Evolutionary conservation across 352 stramenopile genomes (phyloP).

Genomic region (Phytophthora aleatoria): DNA sequence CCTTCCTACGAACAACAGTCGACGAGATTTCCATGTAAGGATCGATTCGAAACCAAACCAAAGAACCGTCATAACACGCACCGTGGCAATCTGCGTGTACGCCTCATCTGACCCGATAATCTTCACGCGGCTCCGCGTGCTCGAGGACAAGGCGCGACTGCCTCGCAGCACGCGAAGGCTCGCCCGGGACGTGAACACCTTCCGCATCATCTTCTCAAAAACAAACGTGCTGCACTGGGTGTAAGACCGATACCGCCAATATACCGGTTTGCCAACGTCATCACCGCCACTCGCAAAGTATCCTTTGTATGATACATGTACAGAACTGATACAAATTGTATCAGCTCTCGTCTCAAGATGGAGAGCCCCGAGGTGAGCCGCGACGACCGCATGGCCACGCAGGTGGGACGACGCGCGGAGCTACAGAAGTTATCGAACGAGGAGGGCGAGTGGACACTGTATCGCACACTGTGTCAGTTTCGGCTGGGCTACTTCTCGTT

Average conservation of each 20-base stretch:
- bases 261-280: conserved; percentile 19
- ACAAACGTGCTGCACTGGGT: conserved; percentile 10
- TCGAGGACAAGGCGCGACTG: conserved; percentile 41
- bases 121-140: conserved; percentile 66
- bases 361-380: conserved; percentile 30
- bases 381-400: conserved; percentile 65
- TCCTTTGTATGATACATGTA: background rate
- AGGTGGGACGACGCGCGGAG: conserved; percentile 61
- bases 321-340: background rate
- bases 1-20: conserved; percentile 41
- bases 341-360: conserved; percentile 15
- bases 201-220: conserved; percentile 45
- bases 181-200: conserved; percentile 33
- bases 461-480: conserved; percentile 84
- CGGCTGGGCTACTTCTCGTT: conserved; percentile 89
- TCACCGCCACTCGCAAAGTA: background rate
- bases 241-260: conserved; percentile 4
- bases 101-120: conserved; percentile 75
- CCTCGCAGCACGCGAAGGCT: conserved; percentile 27
- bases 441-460: conserved; percentile 71
- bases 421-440: conserved; percentile 69
- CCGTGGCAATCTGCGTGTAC: conserved; percentile 72
- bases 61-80: conserved; percentile 28
- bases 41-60: background rate
- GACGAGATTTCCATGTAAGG: conserved; percentile 5